Base-by-base conservation (phyloP, 495 filamentous ascomycete species). In the Penicillium herquei region DNA sequence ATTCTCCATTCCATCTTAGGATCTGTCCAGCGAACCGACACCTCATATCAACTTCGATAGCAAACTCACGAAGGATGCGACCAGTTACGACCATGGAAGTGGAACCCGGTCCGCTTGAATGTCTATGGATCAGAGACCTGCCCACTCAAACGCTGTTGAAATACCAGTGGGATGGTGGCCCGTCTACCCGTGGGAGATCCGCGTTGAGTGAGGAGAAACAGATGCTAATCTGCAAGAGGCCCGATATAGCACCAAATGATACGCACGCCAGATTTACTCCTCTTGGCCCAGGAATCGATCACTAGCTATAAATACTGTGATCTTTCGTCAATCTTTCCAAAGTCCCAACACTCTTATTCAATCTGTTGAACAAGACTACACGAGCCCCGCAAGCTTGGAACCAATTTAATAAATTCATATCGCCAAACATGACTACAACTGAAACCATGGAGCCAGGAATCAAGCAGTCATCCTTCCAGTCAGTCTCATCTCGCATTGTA, bases 171-270 rank as follows among this genome's bases (percentile, higher is more conserved):
- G 39, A 17, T 43, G 54, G 39, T 48, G 54, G 54, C 39, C 54
- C 54, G 54, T 45, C 7, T 56, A 56, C 9, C 54, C 54, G 54
- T 46, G 21, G 45, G 16, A 45, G 53, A 35, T 37, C 31, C 14
- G 31, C 11, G 16, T 26, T 11, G 16, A 7, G 26, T 48, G 45
- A 34, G 32, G 45, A 48, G 45, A 33, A 39, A 37, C 10, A 9
- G 13, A 39, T 37, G 32, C 12, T 37, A 13, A 51, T 41, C 9
- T 41, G 30, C 49, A 51, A 26, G 9, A 34, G 13, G 16, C 48
- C 18, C 33, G 21, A 51, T 40, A 33, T 49, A 31, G 11, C n/a
- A 16, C 11, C 18, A 26, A 26, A 26, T 4, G 21, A 26, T 2
- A 26, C 4, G 21, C 21, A 26, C 1, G 21, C 21, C 4, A 26